Percentiles rank a stretch among this genome's conserved stretches.
Conservation (phyloP, 768 basidiomycete species). For the Aureoboletus auriporus region DNA sequence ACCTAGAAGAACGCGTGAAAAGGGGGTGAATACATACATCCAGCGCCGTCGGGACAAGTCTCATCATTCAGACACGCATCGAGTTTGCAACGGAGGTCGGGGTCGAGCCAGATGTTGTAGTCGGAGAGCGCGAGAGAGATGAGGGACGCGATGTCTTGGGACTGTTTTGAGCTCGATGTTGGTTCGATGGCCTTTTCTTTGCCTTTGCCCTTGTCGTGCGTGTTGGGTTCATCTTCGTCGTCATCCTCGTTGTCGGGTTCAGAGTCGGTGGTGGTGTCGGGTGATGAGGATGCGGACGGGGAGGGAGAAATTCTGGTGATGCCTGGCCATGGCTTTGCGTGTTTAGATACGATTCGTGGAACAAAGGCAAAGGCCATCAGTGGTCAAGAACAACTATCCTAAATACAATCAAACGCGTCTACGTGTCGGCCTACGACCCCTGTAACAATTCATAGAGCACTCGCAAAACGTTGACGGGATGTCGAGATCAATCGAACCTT, state of each 20-base stretch:
- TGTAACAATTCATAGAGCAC: no score
- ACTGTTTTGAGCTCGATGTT: conserved; percentile 11
- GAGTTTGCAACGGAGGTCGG: conserved; percentile 48
- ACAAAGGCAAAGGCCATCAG: conserved; percentile 40
- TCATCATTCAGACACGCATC: conserved; percentile 29
- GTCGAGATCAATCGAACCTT: no score
- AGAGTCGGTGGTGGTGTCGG: conserved; percentile 8
- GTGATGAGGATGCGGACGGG: conserved; percentile 2
- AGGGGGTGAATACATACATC: conserved; percentile 42
- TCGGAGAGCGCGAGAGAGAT: conserved; percentile 64
- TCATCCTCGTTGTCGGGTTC: conserved; percentile 3
- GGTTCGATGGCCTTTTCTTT: conserved; percentile 17
- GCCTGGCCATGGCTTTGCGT: conserved; percentile 23
- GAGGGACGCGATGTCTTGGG: conserved; percentile 47
- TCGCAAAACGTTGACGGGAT: no score
- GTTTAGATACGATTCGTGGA: conserved; percentile 43
- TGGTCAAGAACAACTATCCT: no score
- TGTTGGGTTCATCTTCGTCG: background rate
- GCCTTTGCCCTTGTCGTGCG: conserved; percentile 23
- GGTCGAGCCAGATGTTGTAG: conserved; percentile 62
- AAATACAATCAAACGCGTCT: no score
- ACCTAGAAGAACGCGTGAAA: conserved; percentile 5
- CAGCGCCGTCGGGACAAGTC: conserved; percentile 25
- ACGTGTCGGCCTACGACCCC: no score
- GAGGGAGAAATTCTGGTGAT: conserved; percentile 8